Percentiles rank a stretch among this genome's conserved stretches.
These are phyloP conservation scores for Trametes coccinea DNA, from an alignment of 768 basidiomycete genomes.

Conservation along the genomic window DNA sequence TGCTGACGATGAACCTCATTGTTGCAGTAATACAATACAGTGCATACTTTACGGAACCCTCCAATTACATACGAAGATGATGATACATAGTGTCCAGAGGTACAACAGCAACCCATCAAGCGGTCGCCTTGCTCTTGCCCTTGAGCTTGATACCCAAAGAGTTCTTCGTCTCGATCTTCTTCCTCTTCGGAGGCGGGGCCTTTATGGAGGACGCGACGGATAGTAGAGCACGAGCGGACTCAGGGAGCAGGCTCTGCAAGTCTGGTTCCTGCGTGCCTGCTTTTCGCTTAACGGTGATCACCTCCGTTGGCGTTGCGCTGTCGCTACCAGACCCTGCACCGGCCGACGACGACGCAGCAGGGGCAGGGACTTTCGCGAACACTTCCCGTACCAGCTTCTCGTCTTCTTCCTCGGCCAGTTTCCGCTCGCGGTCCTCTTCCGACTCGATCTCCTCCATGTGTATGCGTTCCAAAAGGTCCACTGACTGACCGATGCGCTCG, in stretches of 20 bases:
- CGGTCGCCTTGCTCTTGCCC: conserved; percentile 39
- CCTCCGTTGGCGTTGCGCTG: conserved; percentile 26
- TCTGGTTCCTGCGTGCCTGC: conserved; percentile 79
- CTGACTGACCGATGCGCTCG: conserved; percentile 77
- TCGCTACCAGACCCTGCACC: conserved; percentile 9
- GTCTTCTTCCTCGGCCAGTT: conserved; percentile 84
- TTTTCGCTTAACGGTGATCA: conserved; percentile 83
- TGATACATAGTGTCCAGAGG: too few species aligned
- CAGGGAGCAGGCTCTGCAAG: conserved; percentile 66
- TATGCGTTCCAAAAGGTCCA: conserved; percentile 66
- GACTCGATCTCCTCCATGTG: conserved; percentile 70
- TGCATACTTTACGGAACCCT: too few species aligned
- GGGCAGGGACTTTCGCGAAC: conserved; percentile 71
- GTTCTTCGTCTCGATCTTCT: conserved; percentile 61
- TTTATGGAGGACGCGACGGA: conserved; percentile 43
- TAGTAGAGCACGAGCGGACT: conserved; percentile 61
- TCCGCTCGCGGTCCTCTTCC: conserved; percentile 71
- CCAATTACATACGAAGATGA: too few species aligned
- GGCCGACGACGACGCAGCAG: conserved; percentile 25
- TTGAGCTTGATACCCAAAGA: conserved; percentile 75
- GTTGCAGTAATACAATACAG: too few species aligned
- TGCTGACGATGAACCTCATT: too few species aligned
- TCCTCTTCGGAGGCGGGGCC: conserved; percentile 53
- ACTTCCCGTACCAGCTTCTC: conserved; percentile 86
- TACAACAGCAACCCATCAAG: neutral